Evolutionary conservation across 768 basidiomycete genomes (phyloP), one percentile per base, ranked within the genome.

Genomic region (Amanita phalloides): DNA sequence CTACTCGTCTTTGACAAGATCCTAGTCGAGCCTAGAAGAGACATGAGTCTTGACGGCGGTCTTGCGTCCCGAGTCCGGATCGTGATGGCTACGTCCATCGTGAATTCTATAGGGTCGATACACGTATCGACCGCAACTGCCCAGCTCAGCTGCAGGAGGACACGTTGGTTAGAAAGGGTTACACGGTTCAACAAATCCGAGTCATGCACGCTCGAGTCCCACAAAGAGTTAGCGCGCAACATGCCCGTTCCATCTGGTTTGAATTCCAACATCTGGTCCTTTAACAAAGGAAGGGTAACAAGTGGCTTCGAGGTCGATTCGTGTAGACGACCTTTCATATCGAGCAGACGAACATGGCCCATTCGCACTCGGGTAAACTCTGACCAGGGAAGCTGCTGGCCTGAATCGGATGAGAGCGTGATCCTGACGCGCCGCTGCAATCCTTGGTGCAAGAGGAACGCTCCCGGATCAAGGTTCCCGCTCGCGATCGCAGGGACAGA

Each of bases 171-270:
- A 3, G 79, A 62, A 2, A 79, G 74, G 2, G 93, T 95, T 36
- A 92, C 84, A 25, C 84, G 79, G 64, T 99, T 95, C 55, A 99
- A 75, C 41, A 94, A 69, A 13, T 81, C 64, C 10, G 90, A 92
- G 57, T 90, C 82, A 64, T 97, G 96, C 10, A 90, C 69, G 53
- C 92, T 91, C 1, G 90, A 91, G 67, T 99, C 96, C 94, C 95
- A 98, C 5, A 88, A 72, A 1, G 85, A 85, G 50, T 82, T 78
- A 7, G 81, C 83, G 20, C 74, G 68, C 42, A 97, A 65, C 6
- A 66, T 63, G 9, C 89, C 84, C 6, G 87, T 89, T 3, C 95
- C 94, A 66, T 97, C 93, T 1, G 85, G 75, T 58, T 73, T 82
- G 71, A 88, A 92, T 56, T 88, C 81, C 20, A 90, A 69, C 1